Evolutionary conservation across 345 rosid species (phyloP), one percentile per base, ranked within the genome.

Genomic region (Lagerstroemia speciosa): DNA sequence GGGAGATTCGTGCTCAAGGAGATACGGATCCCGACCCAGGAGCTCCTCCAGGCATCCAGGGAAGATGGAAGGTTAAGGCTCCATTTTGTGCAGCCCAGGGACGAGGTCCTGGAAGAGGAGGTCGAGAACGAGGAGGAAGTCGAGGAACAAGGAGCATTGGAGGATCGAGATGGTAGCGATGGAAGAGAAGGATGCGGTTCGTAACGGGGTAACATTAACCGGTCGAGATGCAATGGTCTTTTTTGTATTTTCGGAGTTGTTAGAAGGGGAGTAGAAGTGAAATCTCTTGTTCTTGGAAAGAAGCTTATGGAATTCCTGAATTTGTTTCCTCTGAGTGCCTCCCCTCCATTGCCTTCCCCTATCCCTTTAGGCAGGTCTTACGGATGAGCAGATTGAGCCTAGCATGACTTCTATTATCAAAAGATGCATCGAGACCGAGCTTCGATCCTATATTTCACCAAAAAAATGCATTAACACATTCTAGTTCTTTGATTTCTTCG

Each of bases 1-100:
- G 97, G 97, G 10, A 82, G 98, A 73, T 82, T 91, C 70, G 91
- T 93, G 32, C 85, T 91, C 38, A 89, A 84, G 75, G 89, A 89
- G 82, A 82, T 91, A 24, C 86, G 78, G 69, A 79, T 86, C 55
- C 96, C 96, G 2, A 82, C 81, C 62, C 86, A 85, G 75, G 96
- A 93, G 76, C 61, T 89, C 71, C 78, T 93, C 70, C 89, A 76
- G 60, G 94, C 97, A 2, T 79, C 81, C 17, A 87, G 98, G 65
- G 88, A 91, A 78, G 89, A 85, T 58, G 97, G 98, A 53, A 72
- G 98, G 26, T 75, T 93, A 67, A 86, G 70, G 80, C 81, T 93
- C 75, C 84, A 90, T 60, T 73, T 93, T 72, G 78, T 89, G 57
- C 96, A 90, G 37, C 83, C 88, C 1, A 72, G 76, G 4, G 90